Percentiles rank a stretch among this genome's conserved stretches.
phyloP scores from a whole-genome alignment of 129 eudicot species.

The Lactuca sativa region DNA sequence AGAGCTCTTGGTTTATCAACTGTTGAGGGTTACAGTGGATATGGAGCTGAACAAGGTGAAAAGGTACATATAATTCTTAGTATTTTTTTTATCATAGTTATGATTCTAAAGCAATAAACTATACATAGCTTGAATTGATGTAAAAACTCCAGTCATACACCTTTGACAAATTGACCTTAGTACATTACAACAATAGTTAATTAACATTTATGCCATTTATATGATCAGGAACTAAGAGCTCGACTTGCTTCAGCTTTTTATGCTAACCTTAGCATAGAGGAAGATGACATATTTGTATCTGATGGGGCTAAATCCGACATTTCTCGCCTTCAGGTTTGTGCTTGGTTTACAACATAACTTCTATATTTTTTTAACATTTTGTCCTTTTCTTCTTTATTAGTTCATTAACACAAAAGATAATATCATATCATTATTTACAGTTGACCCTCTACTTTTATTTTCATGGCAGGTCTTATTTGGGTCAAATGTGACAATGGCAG shows the following conservation, averaged over 20 bases:
- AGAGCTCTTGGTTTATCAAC: constrained; percentile 69
- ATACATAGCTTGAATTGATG: constrained; percentile 5
- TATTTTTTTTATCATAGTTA: background rate
- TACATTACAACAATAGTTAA: background rate
- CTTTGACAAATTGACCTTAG: background rate
- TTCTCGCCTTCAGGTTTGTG: constrained; percentile 86
- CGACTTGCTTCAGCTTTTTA: constrained; percentile 72
- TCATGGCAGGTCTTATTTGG: constrained; percentile 79
- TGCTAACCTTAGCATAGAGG: constrained; percentile 73
- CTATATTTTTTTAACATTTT: background rate
- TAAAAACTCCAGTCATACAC: background rate
- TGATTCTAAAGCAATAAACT: background rate
- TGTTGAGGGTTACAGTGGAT: constrained; percentile 84
- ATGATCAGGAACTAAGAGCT: constrained; percentile 70
- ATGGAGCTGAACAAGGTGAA: constrained; percentile 99
- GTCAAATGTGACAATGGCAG: constrained; percentile 86
- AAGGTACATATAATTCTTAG: constrained; percentile 42
- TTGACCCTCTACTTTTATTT: constrained; percentile 7
- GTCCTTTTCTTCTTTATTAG: background rate
- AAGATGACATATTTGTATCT: constrained; percentile 87
- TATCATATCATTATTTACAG: background rate
- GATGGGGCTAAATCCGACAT: constrained; percentile 97
- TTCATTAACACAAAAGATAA: background rate
- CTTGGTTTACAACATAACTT: constrained; percentile 2
- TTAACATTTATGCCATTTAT: constrained; percentile 16